Evolutionary conservation across 371 early-diverging fungal genomes (phyloP), one percentile per base, ranked within the genome.

Genomic region (Mortierella sp.): DNA sequence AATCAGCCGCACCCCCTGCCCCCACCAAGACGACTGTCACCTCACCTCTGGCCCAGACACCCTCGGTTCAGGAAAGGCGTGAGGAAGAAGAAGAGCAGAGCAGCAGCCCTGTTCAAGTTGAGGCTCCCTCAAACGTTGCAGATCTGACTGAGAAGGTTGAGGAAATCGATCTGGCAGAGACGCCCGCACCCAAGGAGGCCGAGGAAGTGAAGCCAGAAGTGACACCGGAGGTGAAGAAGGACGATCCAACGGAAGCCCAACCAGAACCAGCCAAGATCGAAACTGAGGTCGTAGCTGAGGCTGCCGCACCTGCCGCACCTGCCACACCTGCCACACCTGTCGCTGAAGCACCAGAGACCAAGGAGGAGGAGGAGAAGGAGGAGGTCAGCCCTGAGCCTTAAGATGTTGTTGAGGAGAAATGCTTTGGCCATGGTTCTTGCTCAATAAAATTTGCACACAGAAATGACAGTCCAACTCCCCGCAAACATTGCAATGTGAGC

Each of bases 121-220:
- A 72, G 21, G 47, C 65, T 9, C 46, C 3, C 30, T 24, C 48
- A n/a, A 58, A 61, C 19, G 62, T 50, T 14, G 43, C 58, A 0
- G 64, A 67, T 13, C 34, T 67, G 59, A 31, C 67, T 8, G 54
- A 61, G 13, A 56, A 64, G 52, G 61, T 61, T 30, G 38, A 67
- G 42, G 59, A 64, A 21, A 58, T 63, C 59, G 67, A 59, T 28
- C 50, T 67, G 24, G 31, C 27, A 5, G 56, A 70, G 27, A 47
- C n/a, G 34, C 43, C 58, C n/a, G 31, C 51, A 45, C 47, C 61
- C n/a, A 27, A 65, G 34, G 58, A 65, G 52, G 46, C 53, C 34
- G 56, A 49, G 45, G 45, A 52, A 30, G 46, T 19, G 1, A 26
- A 34, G 23, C n/a, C n/a, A n/a, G n/a, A n/a, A n/a, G n/a, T n/a